These are phyloP conservation scores for Pestalotiopsis sp. DNA, from an alignment of 2,329 filamentous ascomycete species.

Conservation along the genomic window DNA sequence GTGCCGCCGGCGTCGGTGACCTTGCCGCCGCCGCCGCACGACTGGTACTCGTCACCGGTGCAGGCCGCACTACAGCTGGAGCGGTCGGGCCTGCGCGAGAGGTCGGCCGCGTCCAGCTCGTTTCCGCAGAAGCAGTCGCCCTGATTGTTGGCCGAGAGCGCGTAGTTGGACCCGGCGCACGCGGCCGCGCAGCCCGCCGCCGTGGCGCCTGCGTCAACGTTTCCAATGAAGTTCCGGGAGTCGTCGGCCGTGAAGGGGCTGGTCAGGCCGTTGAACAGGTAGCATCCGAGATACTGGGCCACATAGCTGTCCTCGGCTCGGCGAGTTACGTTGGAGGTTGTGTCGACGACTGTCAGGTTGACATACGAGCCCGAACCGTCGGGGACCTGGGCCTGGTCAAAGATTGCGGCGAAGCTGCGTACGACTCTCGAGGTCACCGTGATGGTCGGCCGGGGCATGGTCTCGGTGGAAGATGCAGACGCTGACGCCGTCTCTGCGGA, in stretches of 20 bases:
- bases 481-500: not conserved
- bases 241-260: slow-evolving; percentile 10
- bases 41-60: not conserved
- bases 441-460: slow-evolving; percentile 1
- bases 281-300: slow-evolving; percentile 15
- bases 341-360: slow-evolving; percentile 9
- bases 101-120: not conserved
- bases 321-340: not conserved
- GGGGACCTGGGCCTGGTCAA: slow-evolving; percentile 4
- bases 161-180: slow-evolving; percentile 10
- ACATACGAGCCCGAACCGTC: not conserved
- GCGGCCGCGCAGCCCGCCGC: slow-evolving; percentile 14
- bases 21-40: not conserved
- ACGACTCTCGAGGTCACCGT: slow-evolving; percentile 6
- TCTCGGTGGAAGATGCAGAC: not conserved
- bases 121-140: slow-evolving; percentile 16
- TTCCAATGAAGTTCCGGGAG: slow-evolving; percentile 1
- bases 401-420: slow-evolving; percentile 7
- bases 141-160: slow-evolving; percentile 13
- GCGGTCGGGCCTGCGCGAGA: not conserved
- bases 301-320: not conserved
- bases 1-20: not conserved
- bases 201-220: not conserved
- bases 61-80: not conserved
- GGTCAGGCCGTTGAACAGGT: not conserved